phyloP scores from a whole-genome alignment of 78 protist genomes.

The Protostelium mycophagum region DNA sequence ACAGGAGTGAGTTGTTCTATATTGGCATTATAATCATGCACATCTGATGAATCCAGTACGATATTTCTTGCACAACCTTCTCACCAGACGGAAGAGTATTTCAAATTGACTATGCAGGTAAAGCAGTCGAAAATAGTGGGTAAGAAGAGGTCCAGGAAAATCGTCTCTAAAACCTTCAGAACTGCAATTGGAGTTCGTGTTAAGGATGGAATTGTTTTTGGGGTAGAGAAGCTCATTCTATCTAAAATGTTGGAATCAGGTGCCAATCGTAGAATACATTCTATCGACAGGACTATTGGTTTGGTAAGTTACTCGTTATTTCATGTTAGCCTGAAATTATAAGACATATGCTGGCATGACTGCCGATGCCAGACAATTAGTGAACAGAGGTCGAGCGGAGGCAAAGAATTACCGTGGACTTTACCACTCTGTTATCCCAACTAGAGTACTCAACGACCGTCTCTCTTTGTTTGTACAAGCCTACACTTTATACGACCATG shows the following conservation, averaged over 20 bases:
- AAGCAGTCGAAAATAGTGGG: conserved; percentile 98
- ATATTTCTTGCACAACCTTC: conserved; percentile 87
- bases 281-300: conserved; percentile 84
- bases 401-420: conserved; percentile 61
- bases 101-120: conserved; percentile 98
- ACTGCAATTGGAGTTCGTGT: conserved; percentile 90
- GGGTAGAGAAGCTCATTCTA: conserved; percentile 90
- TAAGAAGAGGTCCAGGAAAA: neutral
- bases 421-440: conserved; percentile 79
- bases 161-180: neutral
- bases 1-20: neutral
- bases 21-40: too few species aligned
- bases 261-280: conserved; percentile 76
- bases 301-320: conserved; percentile 41
- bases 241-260: conserved; percentile 81
- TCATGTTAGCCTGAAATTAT: neutral
- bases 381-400: conserved; percentile 82
- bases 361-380: conserved; percentile 90
- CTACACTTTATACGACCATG: conserved; percentile 79
- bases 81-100: conserved; percentile 98
- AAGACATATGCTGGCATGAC: conserved; percentile 71
- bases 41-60: conserved; percentile 73
- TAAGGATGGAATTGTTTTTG: conserved; percentile 97
- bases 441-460: conserved; percentile 36
- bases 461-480: conserved; percentile 57